phyloP scores from a whole-genome alignment of 1,284 basidiomycete species.

The Naganishia sp. region DNA sequence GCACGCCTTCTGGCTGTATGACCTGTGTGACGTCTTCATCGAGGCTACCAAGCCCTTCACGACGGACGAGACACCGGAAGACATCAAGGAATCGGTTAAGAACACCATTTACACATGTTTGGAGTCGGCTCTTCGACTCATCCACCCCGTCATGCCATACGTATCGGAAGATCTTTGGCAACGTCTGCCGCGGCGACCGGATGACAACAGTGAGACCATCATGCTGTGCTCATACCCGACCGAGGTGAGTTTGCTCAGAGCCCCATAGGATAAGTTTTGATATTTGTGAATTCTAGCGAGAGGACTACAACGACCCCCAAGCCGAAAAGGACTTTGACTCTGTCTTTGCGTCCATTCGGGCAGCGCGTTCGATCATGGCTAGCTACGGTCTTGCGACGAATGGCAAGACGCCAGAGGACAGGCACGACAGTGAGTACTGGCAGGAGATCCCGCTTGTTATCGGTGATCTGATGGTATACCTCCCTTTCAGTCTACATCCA shows the following conservation, averaged over 20 bases:
- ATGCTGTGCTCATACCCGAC: constrained; percentile 85
- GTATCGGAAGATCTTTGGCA: constrained; percentile 99
- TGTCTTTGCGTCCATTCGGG: constrained; percentile 76
- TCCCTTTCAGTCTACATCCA: constrained; percentile 71
- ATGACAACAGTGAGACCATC: constrained; percentile 80
- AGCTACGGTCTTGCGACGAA: constrained; percentile 89
- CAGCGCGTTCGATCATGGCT: constrained; percentile 80
- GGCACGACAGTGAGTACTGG: constrained; percentile 47
- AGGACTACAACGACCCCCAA: constrained; percentile 67
- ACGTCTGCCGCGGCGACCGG: constrained; percentile 79
- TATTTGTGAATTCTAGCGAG: constrained; percentile 57
- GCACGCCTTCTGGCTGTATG: constrained; percentile 97
- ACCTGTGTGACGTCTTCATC: constrained; percentile 98
- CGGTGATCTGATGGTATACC: background rate
- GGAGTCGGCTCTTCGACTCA: constrained; percentile 81
- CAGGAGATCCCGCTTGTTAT: background rate
- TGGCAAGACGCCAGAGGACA: constrained; percentile 57
- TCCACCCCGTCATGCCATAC: constrained; percentile 99
- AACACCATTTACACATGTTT: constrained; percentile 95
- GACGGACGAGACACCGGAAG: constrained; percentile 68
- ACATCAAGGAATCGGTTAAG: constrained; percentile 77
- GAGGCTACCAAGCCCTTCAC: constrained; percentile 98
- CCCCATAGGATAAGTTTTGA: constrained; percentile 25
- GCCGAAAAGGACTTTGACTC: constrained; percentile 83
- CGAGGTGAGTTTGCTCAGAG: constrained; percentile 59